Evolutionary conservation across 2,329 filamentous ascomycete species (phyloP).

Genomic region (Aciculosporium take): DNA sequence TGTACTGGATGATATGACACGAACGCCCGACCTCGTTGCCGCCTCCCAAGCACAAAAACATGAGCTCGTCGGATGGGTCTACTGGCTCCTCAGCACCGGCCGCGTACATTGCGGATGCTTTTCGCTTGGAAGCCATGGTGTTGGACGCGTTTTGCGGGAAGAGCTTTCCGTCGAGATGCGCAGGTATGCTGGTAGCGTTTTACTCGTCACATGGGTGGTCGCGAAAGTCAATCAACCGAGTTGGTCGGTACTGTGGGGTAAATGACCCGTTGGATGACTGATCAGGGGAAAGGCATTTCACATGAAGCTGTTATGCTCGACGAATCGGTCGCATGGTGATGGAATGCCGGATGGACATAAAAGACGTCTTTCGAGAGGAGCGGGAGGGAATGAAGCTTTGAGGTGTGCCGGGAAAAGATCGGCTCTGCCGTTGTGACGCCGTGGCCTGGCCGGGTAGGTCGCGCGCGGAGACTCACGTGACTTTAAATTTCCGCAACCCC

Average conservation of each 20-base stretch:
- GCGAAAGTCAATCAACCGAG: background rate
- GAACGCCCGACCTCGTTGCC: conserved; percentile 95
- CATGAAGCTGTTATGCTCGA: background rate
- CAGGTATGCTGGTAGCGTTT: background rate
- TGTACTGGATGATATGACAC: conserved; percentile 97
- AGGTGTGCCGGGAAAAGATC: conserved; percentile 1
- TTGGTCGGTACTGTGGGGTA: background rate
- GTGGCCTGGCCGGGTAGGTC: too few species aligned
- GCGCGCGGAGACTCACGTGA: conserved; percentile 23
- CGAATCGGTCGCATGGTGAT: conserved; percentile 1
- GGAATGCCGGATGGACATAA: too few species aligned
- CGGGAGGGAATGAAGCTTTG: background rate
- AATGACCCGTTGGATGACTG: background rate
- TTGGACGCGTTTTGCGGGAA: conserved; percentile 11
- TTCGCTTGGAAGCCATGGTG: conserved; percentile 95
- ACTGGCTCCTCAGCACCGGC: conserved; percentile 64
- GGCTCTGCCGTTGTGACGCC: conserved; percentile 3
- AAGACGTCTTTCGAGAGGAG: background rate
- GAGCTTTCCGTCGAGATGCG: background rate
- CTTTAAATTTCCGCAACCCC: conserved; percentile 26
- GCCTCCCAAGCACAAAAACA: conserved; percentile 85
- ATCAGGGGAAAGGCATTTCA: too few species aligned
- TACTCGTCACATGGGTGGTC: conserved; percentile 1
- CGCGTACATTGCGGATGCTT: conserved; percentile 61
- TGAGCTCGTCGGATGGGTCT: conserved; percentile 84